Conservation (phyloP, 495 filamentous ascomycete genomes). For the Lepidopterella palustris region DNA sequence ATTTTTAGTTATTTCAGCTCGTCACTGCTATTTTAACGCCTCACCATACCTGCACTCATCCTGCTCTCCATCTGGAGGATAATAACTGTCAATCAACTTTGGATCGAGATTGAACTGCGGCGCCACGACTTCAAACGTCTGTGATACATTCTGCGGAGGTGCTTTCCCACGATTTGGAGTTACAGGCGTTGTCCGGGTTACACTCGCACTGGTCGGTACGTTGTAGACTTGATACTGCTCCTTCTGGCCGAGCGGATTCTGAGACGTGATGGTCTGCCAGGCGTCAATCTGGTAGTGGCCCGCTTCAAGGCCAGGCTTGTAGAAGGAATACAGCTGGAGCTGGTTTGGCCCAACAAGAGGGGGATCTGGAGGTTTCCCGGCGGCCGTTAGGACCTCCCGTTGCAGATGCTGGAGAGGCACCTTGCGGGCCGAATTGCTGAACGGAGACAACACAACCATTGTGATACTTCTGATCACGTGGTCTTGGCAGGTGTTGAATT, state of each 20-base stretch:
- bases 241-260: not conserved
- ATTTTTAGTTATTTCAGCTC: no score
- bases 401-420: not conserved
- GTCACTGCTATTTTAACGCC: no score
- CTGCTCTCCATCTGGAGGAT: conserved; percentile 40
- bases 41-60: conserved; percentile 32
- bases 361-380: not conserved
- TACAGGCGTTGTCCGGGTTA: not conserved
- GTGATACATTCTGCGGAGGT: not conserved
- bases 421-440: no score
- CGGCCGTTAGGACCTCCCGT: not conserved
- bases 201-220: no score
- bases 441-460: no score
- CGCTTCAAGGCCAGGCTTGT: not conserved
- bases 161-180: not conserved
- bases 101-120: conserved; percentile 34
- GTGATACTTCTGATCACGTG: no score
- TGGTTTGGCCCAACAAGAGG: not conserved
- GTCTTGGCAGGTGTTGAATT: no score
- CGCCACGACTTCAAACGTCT: conserved; percentile 35
- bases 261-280: not conserved
- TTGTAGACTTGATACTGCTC: not conserved
- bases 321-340: not conserved
- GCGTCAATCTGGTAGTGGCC: not conserved
- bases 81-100: conserved; percentile 33